A percentile compares a stretch with the other conserved stretches of the same genome.
These are phyloP conservation scores for Cyclotella atomus DNA, from an alignment of 108 stramenopile species.

Conservation along the genomic window DNA sequence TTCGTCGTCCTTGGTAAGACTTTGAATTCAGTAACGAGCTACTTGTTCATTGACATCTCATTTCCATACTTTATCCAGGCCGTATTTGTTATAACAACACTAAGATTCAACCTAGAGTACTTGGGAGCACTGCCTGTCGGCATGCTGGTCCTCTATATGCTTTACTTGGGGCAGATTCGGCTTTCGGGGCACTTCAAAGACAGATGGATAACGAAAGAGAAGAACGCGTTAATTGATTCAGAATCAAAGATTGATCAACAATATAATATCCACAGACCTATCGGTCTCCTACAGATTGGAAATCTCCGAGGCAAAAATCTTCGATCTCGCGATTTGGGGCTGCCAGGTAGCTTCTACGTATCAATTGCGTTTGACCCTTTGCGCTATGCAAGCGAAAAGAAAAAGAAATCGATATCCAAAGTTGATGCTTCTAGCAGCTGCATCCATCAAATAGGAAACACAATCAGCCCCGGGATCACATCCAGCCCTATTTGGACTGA, in stretches of 20 bases:
- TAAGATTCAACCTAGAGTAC: slow-evolving; percentile 53
- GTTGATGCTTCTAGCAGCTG: slow-evolving; percentile 58
- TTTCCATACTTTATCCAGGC: slow-evolving; percentile 22
- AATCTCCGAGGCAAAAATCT: slow-evolving; percentile 67
- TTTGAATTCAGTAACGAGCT: slow-evolving; percentile 14
- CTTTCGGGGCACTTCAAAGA: slow-evolving; percentile 48
- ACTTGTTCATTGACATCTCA: no score
- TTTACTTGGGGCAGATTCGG: slow-evolving; percentile 51
- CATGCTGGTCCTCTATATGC: slow-evolving; percentile 55
- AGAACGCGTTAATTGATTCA: slow-evolving; percentile 57
- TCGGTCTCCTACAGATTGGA: slow-evolving; percentile 56
- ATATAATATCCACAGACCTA: slow-evolving; percentile 64
- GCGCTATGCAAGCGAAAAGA: slow-evolving; percentile 50
- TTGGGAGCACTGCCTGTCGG: slow-evolving; percentile 55
- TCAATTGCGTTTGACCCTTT: slow-evolving; percentile 64
- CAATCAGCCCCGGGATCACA: slow-evolving; percentile 59
- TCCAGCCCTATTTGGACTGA: slow-evolving; percentile 69
- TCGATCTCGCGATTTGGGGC: slow-evolving; percentile 67
- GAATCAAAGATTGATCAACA: slow-evolving; percentile 52
- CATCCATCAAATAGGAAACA: slow-evolving; percentile 64
- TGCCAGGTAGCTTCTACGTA: slow-evolving; percentile 76
- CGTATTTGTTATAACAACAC: slow-evolving; percentile 37
- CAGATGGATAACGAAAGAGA: slow-evolving; percentile 63
- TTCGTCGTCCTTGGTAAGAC: slow-evolving; percentile 46
- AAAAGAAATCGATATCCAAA: slow-evolving; percentile 31